A percentile compares a stretch with the other conserved stretches of the same genome.
These are phyloP conservation scores for Trypanosoma mega DNA, from an alignment of 208 protist genomes.

Conservation along the genomic window DNA sequence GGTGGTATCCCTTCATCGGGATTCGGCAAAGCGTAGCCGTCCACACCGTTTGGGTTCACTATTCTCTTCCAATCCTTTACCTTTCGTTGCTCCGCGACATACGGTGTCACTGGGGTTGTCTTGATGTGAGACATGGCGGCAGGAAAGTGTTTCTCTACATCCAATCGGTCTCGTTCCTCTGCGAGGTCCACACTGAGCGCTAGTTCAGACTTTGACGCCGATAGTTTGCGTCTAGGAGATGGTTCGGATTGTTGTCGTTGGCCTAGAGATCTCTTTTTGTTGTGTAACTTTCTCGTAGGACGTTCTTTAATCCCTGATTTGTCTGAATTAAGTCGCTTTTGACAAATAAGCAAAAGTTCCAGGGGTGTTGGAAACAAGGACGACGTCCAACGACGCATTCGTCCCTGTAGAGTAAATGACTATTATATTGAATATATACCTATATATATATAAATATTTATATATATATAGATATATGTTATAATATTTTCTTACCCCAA, in stretches of 20 bases:
- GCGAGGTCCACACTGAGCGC: conserved; percentile 54
- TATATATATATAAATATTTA: conserved; percentile 1
- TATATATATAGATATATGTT: not conserved
- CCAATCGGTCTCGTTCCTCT: conserved; percentile 33
- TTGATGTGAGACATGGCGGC: conserved; percentile 68
- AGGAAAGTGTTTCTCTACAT: conserved; percentile 78
- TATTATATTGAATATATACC: not conserved
- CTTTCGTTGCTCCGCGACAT: conserved; percentile 35
- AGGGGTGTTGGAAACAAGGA: too few relatives aligned
- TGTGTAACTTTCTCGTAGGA: too few relatives aligned
- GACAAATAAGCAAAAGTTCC: too few relatives aligned
- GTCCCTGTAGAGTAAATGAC: not conserved
- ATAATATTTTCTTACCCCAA: not conserved
- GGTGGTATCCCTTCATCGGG: conserved; percentile 2
- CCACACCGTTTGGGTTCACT: conserved; percentile 52
- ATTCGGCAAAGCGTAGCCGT: conserved; percentile 35
- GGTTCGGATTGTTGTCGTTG: too few relatives aligned
- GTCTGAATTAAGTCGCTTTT: too few relatives aligned
- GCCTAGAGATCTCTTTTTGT: too few relatives aligned
- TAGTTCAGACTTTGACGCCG: conserved; percentile 9
- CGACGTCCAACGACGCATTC: conserved; percentile 19
- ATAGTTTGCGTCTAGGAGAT: conserved; percentile 1
- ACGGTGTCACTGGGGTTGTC: conserved; percentile 15
- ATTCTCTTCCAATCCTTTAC: conserved; percentile 50
- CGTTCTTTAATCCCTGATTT: too few relatives aligned